These are phyloP conservation scores for Aspergillus hortae DNA, from an alignment of 2,329 filamentous ascomycete genomes.

Conservation along the genomic window DNA sequence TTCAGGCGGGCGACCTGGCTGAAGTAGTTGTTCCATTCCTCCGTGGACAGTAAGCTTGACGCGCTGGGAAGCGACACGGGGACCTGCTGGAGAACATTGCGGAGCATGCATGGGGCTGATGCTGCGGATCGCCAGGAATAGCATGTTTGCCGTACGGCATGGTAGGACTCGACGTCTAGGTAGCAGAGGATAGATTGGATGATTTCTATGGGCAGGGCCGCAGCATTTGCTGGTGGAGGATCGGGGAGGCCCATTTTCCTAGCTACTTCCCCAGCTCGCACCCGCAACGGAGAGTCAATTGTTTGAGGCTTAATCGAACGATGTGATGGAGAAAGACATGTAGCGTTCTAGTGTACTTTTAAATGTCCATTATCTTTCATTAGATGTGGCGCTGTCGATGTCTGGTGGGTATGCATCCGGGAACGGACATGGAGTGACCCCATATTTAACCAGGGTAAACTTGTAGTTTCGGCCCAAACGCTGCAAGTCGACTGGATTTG, in stretches of 20 bases:
- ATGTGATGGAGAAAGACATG: background rate
- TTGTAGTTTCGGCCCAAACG: background rate
- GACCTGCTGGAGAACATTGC: constrained; percentile 9
- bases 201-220: constrained; percentile 16
- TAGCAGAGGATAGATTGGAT: constrained; percentile 17
- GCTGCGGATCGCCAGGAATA: constrained; percentile 15
- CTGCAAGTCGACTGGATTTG: background rate
- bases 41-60: constrained; percentile 5
- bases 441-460: background rate
- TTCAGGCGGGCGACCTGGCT: constrained; percentile 14
- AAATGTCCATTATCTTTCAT: too few species aligned
- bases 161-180: constrained; percentile 15
- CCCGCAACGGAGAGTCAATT: background rate
- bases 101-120: constrained; percentile 14
- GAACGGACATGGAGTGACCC: background rate
- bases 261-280: background rate
- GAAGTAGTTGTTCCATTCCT: constrained; percentile 17
- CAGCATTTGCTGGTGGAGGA: constrained; percentile 2
- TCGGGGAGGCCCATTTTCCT: background rate
- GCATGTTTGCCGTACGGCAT: constrained; percentile 15
- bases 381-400: background rate
- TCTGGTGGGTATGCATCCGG: background rate
- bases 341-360: too few species aligned
- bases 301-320: background rate
- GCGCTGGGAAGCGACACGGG: constrained; percentile 11